Evolutionary conservation across 1,284 basidiomycete species (phyloP), one percentile per base, ranked within the genome.

Genomic region (Malassezia arunalokei): DNA sequence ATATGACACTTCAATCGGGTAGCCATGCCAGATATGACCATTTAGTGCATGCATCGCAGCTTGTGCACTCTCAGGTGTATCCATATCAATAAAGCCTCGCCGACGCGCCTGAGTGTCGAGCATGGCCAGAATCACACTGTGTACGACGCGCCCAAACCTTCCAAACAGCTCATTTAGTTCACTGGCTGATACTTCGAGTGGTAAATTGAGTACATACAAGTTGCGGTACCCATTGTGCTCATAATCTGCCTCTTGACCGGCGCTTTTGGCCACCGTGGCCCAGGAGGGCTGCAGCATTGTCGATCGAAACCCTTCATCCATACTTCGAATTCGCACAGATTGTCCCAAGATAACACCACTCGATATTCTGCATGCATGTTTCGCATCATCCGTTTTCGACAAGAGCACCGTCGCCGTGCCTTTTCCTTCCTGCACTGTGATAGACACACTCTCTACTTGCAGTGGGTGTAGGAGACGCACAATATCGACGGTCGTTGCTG

Each of bases 11-110:
- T 71, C 70, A 51, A 73, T 61, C 9, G 68, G 65, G 43, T 73
- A 73, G 15, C 66, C 60, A 43, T 63, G 58, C 70, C 70, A 73
- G 14, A 58, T 51, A 40, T 56, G 57, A 8, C 67, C 66, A 38
- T 69, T 59, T 35, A 71, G 56, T 15, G 43, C 45, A 14, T 63
- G 55, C 37, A 73, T 60, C 5, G 70, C 70, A 28, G 47, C 51
- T 15, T 56, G 58, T 6, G 70, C 70, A 38, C 65, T 56, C n/a
- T 40, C 28, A 3, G 67, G 45, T 9, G 51, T 43, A 6, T 59
- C 56, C 70, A 73, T 73, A 51, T 71, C 65, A 33, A 73, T 68
- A 51, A 73, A 71, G 12, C 70, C 70, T 17, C 69, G 58, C 27
- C 69, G 62, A 37, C 70, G 63, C 9, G 70, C 70, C 40, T 68